phyloP scores from a whole-genome alignment of 2,329 filamentous ascomycete species.

The Lithohypha guttulata region DNA sequence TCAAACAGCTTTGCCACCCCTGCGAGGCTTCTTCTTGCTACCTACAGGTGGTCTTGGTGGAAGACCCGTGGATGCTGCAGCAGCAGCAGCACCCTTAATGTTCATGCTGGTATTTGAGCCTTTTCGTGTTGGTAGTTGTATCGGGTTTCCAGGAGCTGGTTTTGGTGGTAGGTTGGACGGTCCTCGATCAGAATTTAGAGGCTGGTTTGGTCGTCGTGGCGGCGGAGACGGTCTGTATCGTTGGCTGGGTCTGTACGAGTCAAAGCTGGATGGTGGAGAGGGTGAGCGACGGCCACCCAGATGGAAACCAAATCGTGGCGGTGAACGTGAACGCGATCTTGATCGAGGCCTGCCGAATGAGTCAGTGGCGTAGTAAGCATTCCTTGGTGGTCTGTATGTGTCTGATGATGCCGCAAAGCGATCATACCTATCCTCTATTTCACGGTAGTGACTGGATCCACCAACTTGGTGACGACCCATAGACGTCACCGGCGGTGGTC shows the following conservation, averaged over 20 bases:
- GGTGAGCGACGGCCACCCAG: background rate
- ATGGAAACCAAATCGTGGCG: background rate
- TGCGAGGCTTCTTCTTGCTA: too few relatives aligned
- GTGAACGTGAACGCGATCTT: constrained; percentile 12
- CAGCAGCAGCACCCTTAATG: background rate
- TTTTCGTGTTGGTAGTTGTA: constrained; percentile 9
- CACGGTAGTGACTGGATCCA: constrained; percentile 1
- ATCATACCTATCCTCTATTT: background rate
- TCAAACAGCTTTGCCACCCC: too few relatives aligned
- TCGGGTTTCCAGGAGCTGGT: background rate
- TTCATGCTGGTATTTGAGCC: constrained; percentile 8
- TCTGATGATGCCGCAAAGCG: constrained; percentile 3
- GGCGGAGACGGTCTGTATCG: too few relatives aligned
- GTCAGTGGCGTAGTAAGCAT: constrained; percentile 17
- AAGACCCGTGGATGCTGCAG: background rate
- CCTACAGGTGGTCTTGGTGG: background rate
- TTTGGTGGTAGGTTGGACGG: background rate
- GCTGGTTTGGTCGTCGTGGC: too few relatives aligned
- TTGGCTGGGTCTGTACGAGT: constrained; percentile 6
- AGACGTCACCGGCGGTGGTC: too few relatives aligned
- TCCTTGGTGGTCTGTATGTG: constrained; percentile 8
- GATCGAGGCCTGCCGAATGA: constrained; percentile 16
- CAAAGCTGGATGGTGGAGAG: background rate
- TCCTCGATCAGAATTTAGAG: too few relatives aligned
- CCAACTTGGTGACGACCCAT: too few relatives aligned